Evolutionary conservation across 306 rosid genomes (phyloP).

Genomic region (Fragaria nilgerrensis): DNA sequence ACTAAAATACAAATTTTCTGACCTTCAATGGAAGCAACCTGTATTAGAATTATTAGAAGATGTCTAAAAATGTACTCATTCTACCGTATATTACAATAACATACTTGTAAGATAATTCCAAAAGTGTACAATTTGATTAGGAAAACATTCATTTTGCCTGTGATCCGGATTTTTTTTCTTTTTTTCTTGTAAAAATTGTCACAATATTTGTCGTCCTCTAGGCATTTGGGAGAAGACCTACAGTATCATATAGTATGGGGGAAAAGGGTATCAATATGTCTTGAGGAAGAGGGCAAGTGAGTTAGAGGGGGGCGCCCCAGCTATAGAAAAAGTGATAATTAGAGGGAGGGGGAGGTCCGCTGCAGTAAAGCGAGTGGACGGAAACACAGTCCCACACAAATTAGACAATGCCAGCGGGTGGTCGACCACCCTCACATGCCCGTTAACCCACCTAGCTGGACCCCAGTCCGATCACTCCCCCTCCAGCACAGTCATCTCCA

Average conservation of each 20-base stretch:
- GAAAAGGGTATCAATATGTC: not conserved
- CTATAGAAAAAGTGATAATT: not conserved
- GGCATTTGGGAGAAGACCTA: not conserved
- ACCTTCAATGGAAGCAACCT: too few relatives aligned
- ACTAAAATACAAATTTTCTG: too few relatives aligned
- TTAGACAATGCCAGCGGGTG: slow-evolving; percentile 61
- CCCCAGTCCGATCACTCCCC: slow-evolving; percentile 15
- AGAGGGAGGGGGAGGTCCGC: not conserved
- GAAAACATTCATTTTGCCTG: not conserved
- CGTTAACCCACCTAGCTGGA: slow-evolving; percentile 13
- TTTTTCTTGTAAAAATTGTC: too few relatives aligned
- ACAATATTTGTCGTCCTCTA: not conserved
- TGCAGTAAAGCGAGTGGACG: slow-evolving; percentile 18
- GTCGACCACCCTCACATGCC: slow-evolving; percentile 59
- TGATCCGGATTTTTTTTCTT: too few relatives aligned
- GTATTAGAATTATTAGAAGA: too few relatives aligned
- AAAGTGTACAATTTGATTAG: not conserved
- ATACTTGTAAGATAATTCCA: too few relatives aligned
- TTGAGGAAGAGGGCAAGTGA: not conserved
- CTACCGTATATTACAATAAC: not conserved
- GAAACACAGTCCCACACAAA: slow-evolving; percentile 29
- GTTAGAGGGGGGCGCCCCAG: not conserved
- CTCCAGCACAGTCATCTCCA: not conserved
- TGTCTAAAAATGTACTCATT: not conserved
- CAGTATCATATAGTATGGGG: not conserved